phyloP scores from a whole-genome alignment of 1,284 basidiomycete genomes.

The Ustilago xerochloae region DNA sequence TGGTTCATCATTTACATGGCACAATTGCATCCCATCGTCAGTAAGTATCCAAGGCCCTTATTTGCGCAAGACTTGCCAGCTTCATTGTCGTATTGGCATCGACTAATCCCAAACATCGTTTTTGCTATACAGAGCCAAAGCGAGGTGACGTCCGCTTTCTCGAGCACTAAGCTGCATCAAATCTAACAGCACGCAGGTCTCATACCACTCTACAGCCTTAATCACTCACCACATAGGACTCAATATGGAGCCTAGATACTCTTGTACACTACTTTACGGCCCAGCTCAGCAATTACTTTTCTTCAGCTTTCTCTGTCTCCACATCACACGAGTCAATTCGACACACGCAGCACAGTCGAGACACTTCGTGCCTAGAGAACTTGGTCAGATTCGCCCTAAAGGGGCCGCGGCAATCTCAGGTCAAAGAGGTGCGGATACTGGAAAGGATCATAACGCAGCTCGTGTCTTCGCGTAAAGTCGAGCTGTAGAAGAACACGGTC shows the following conservation, averaged over 20 bases:
- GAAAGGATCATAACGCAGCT: neutral
- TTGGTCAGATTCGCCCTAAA: too few relatives aligned
- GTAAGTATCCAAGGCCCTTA: constrained; percentile 44
- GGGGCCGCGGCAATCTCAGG: neutral
- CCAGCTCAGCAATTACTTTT: neutral
- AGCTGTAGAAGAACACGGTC: constrained; percentile 18
- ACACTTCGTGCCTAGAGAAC: too few relatives aligned
- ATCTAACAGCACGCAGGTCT: neutral
- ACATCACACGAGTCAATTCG: too few relatives aligned
- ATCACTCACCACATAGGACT: neutral
- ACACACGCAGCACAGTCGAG: too few relatives aligned
- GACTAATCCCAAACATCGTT: neutral
- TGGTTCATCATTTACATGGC: constrained; percentile 68
- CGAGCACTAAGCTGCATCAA: constrained; percentile 19
- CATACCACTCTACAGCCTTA: constrained; percentile 7
- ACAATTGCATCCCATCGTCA: constrained; percentile 66
- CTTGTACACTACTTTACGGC: constrained; percentile 20
- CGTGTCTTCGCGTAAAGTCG: constrained; percentile 20
- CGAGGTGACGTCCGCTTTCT: constrained; percentile 60
- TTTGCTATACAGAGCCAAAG: constrained; percentile 52
- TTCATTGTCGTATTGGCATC: neutral
- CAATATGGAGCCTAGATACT: neutral
- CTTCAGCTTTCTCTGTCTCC: neutral
- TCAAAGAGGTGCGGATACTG: neutral
- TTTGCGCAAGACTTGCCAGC: neutral